Evolutionary conservation across 108 stramenopile genomes (phyloP).

Genomic region (Fragilariopsis cylindrus): DNA sequence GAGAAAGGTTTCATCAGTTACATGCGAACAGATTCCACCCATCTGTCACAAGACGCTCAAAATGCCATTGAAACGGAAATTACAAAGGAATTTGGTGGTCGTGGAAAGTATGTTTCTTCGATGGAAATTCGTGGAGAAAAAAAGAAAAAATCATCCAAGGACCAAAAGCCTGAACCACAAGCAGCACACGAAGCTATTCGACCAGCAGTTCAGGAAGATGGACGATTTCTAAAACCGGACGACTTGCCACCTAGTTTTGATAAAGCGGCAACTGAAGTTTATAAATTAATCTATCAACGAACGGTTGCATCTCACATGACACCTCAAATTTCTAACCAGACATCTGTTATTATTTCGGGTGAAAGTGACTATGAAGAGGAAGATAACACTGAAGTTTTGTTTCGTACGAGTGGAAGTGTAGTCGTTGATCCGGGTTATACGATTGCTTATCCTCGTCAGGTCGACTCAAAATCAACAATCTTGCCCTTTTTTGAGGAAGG

Average conservation of each 20-base stretch:
- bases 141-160: slow-evolving; percentile 13
- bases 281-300: slow-evolving; percentile 63
- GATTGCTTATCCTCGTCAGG: slow-evolving; percentile 25
- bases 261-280: slow-evolving; percentile 39
- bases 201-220: slow-evolving; percentile 55
- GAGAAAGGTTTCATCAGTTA: slow-evolving; percentile 81
- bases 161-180: slow-evolving; percentile 56
- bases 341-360: slow-evolving; percentile 45
- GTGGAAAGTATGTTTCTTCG: slow-evolving; percentile 19
- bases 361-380: background rate
- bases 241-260: slow-evolving; percentile 22
- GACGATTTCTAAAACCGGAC: slow-evolving; percentile 35
- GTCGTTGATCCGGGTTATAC: slow-evolving; percentile 57
- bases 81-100: slow-evolving; percentile 37
- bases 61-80: slow-evolving; percentile 33
- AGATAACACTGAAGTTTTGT: slow-evolving; percentile 32
- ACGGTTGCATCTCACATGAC: slow-evolving; percentile 70
- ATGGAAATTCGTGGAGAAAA: slow-evolving; percentile 2
- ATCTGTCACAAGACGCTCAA: slow-evolving; percentile 56
- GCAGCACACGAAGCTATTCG: slow-evolving; percentile 90
- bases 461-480: slow-evolving; percentile 4
- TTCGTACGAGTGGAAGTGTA: slow-evolving; percentile 49
- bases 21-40: slow-evolving; percentile 85
- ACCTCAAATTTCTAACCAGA: slow-evolving; percentile 54
- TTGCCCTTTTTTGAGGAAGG: slow-evolving; percentile 52